phyloP scores from a whole-genome alignment of 441 rosid genomes.

The Biscutella auriculata region DNA sequence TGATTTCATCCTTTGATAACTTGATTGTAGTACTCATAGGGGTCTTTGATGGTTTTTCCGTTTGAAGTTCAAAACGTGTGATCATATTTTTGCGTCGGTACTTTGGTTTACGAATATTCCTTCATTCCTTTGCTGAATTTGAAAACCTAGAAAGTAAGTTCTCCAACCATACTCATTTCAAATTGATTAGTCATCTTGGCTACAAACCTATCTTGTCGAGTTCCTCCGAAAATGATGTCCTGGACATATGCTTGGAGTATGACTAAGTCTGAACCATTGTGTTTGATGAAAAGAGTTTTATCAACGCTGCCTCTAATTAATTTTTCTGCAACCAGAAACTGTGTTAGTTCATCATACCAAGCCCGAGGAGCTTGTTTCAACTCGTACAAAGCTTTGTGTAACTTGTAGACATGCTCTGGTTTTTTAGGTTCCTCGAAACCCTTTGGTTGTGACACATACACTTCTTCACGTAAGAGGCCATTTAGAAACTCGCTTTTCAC shows the following conservation, averaged over 20 bases:
- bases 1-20: too few species aligned
- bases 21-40: background rate
- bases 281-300: background rate
- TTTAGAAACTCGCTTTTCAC: background rate
- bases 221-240: background rate
- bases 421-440: background rate
- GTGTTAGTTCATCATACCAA: background rate
- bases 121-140: fast-evolving
- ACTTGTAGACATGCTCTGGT: background rate
- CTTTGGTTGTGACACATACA: background rate
- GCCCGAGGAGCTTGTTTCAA: background rate
- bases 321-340: too few species aligned
- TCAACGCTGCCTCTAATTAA: too few species aligned
- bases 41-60: fast-evolving
- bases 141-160: background rate
- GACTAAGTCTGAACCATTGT: too few species aligned
- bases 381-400: background rate
- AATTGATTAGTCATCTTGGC: background rate
- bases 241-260: background rate
- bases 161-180: background rate
- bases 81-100: background rate
- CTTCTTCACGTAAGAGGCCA: background rate
- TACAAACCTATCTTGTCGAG: fast-evolving
- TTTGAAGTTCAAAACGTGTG: fast-evolving
- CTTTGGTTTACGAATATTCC: background rate